These are phyloP conservation scores for Annona cherimola DNA, from an alignment of 164 flowering plant genomes.

Conservation along the genomic window DNA sequence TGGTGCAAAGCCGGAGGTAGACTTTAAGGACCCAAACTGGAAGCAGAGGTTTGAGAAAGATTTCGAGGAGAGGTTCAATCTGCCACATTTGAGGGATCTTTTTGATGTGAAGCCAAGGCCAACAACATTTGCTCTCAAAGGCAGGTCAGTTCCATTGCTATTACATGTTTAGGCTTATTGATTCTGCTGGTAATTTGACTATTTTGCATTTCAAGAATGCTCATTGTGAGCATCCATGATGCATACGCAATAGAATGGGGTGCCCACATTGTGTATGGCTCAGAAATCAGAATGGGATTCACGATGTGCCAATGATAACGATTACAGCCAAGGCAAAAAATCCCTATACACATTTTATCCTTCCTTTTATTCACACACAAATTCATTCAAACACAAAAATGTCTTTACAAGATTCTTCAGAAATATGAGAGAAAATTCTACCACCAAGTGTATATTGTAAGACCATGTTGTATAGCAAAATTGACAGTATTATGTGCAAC, in stretches of 20 bases:
- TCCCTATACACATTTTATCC: too few relatives aligned
- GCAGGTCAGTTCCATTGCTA: constrained; percentile 29
- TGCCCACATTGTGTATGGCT: too few relatives aligned
- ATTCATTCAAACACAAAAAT: too few relatives aligned
- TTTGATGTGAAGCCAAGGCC: constrained; percentile 52
- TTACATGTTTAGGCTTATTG: constrained; percentile 2
- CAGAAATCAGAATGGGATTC: too few relatives aligned
- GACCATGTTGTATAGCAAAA: too few relatives aligned
- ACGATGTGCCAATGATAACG: too few relatives aligned
- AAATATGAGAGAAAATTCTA: too few relatives aligned
- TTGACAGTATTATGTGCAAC: too few relatives aligned
- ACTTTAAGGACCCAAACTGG: constrained; percentile 74
- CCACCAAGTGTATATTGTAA: too few relatives aligned
- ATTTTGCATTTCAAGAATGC: background rate
- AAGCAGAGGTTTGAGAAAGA: constrained; percentile 55
- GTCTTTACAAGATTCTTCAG: too few relatives aligned
- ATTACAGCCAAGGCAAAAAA: too few relatives aligned
- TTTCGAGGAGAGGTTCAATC: constrained; percentile 56
- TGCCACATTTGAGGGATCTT: constrained; percentile 72
- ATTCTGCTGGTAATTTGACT: background rate
- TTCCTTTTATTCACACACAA: too few relatives aligned
- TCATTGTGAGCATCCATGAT: background rate
- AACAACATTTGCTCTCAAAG: constrained; percentile 77
- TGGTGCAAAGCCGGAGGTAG: constrained; percentile 29
- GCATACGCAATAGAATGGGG: background rate